Conservation (phyloP, 495 filamentous ascomycete genomes). For the Peziza echinospora region DNA sequence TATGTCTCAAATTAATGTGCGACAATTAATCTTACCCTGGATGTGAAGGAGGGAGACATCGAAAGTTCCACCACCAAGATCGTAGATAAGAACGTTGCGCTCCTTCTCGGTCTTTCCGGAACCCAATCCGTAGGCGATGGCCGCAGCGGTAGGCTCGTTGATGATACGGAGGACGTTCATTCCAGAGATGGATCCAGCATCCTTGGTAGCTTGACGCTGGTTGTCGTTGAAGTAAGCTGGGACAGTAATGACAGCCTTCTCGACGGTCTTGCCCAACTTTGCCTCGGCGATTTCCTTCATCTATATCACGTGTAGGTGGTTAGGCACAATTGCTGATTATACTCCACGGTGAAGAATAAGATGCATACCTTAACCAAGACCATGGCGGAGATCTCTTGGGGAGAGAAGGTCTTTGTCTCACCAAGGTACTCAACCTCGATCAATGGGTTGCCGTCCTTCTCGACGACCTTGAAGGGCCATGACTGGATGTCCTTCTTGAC, state of each 20-base stretch:
- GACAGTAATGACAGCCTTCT: slow-evolving; percentile 96
- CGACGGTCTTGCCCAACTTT: slow-evolving; percentile 89
- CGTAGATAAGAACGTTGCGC: slow-evolving; percentile 97
- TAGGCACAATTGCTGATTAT: not conserved
- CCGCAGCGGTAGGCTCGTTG: slow-evolving; percentile 95
- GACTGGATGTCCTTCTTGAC: slow-evolving; percentile 97
- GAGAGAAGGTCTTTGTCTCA: slow-evolving; percentile 82
- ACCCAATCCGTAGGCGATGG: slow-evolving; percentile 92
- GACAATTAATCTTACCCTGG: slow-evolving; percentile 35
- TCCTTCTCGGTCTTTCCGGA: slow-evolving; percentile 83
- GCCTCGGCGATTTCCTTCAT: slow-evolving; percentile 97
- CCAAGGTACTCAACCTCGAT: slow-evolving; percentile 92
- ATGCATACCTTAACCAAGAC: slow-evolving; percentile 56
- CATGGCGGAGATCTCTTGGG: slow-evolving; percentile 97
- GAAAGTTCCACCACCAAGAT: slow-evolving; percentile 98
- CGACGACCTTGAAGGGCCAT: slow-evolving; percentile 94
- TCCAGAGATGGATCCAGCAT: slow-evolving; percentile 90
- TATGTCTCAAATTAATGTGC: too few species aligned
- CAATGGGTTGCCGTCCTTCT: slow-evolving; percentile 72
- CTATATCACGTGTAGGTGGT: slow-evolving; percentile 21
- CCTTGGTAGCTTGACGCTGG: slow-evolving; percentile 97
- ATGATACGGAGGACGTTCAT: slow-evolving; percentile 98
- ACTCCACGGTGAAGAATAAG: slow-evolving; percentile 5
- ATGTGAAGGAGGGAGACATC: slow-evolving; percentile 98
- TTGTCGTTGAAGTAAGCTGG: slow-evolving; percentile 99